phyloP scores from a whole-genome alignment of 2,329 filamentous ascomycete species.

The Ophiostoma perfectum region DNA sequence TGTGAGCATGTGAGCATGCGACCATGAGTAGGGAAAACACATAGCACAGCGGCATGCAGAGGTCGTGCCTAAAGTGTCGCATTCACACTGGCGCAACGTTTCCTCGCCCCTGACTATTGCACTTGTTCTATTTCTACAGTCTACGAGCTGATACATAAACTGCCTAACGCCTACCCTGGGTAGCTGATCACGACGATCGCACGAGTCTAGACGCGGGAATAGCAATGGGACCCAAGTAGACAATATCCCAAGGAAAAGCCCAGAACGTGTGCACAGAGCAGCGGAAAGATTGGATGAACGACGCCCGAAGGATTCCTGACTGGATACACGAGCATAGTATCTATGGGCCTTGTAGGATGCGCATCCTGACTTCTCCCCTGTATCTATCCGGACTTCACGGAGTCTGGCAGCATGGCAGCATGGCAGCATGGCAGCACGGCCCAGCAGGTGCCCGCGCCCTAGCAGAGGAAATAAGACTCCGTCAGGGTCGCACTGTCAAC shows the following conservation, averaged over 20 bases:
- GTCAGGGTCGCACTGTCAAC: too few species aligned
- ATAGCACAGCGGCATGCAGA: neutral
- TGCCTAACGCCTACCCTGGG: neutral
- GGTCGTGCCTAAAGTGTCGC: neutral
- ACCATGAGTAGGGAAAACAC: neutral
- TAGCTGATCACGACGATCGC: neutral
- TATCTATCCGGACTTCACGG: too few species aligned
- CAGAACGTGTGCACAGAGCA: neutral
- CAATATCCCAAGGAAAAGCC: neutral
- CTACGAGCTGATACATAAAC: too few species aligned
- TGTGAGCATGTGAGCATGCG: neutral
- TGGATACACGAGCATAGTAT: neutral
- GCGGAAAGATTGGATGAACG: neutral
- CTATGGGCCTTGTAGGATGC: neutral
- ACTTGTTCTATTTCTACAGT: too few species aligned
- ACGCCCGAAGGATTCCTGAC: neutral
- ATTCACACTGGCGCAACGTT: conserved; percentile 3
- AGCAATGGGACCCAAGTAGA: neutral
- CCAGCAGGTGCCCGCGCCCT: too few species aligned
- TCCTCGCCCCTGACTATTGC: neutral
- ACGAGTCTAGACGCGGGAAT: neutral
- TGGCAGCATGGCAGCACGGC: too few species aligned
- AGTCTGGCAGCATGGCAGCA: too few species aligned
- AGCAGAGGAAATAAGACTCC: too few species aligned
- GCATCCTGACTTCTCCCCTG: neutral